Evolutionary conservation across 306 rosid species (phyloP).

Genomic region (Medicago lupulina): DNA sequence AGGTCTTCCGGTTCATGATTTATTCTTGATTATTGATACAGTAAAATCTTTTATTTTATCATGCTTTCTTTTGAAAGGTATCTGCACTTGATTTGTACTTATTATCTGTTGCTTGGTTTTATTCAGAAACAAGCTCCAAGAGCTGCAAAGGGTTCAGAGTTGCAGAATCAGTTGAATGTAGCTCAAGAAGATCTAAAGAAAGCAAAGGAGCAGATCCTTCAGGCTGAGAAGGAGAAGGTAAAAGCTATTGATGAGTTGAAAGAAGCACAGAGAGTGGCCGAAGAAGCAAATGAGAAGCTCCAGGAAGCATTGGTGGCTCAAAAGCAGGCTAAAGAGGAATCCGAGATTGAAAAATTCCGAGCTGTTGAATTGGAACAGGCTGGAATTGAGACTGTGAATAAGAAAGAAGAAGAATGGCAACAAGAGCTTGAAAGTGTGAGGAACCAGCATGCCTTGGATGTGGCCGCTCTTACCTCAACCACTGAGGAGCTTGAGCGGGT

Average conservation of each 20-base stretch:
- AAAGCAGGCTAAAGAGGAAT: conserved; percentile 79
- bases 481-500: conserved; percentile 87
- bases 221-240: conserved; percentile 76
- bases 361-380: conserved; percentile 95
- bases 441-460: conserved; percentile 85
- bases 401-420: conserved; percentile 89
- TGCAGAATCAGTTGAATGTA: conserved; percentile 68
- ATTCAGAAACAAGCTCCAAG: conserved; percentile 70
- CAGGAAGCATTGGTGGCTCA: conserved; percentile 83
- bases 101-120: not conserved
- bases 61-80: conserved; percentile 16
- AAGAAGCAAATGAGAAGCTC: conserved; percentile 86
- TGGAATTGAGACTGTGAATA: conserved; percentile 78
- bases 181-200: conserved; percentile 88
- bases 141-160: conserved; percentile 68
- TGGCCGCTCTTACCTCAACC: conserved; percentile 73
- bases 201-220: conserved; percentile 76
- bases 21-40: conserved; percentile 23
- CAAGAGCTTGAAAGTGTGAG: conserved; percentile 76
- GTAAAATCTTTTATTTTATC: conserved; percentile 11
- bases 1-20: not conserved
- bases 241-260: conserved; percentile 75
- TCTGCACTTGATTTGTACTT: conserved; percentile 12
- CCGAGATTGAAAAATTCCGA: conserved; percentile 91
- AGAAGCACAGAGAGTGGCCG: conserved; percentile 72